These are phyloP conservation scores for Piromyces sp. DNA, from an alignment of 192 early-diverging fungal species.

Conservation along the genomic window DNA sequence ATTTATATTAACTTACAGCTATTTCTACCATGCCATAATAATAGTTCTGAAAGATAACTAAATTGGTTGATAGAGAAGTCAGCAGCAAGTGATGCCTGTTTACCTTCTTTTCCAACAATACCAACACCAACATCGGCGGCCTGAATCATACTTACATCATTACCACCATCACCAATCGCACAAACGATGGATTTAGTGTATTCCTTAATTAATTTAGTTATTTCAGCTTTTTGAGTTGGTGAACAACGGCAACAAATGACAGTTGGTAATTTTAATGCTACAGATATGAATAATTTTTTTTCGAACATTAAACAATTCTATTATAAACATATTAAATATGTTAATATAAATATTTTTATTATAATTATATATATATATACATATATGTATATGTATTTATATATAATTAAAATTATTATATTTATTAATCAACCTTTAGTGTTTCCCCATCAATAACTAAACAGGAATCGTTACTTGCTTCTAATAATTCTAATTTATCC, in stretches of 20 bases:
- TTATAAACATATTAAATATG: background rate
- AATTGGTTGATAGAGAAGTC: conserved; percentile 88
- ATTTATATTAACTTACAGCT: conserved; percentile 6
- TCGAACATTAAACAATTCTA: conserved; percentile 56
- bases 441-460: conserved; percentile 91
- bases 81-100: conserved; percentile 80
- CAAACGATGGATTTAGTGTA: conserved; percentile 39
- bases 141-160: conserved; percentile 96
- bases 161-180: conserved; percentile 91
- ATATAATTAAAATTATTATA: no score
- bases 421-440: conserved; percentile 19
- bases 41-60: conserved; percentile 57
- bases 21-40: conserved; percentile 10
- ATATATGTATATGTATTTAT: no score
- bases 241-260: conserved; percentile 90
- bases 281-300: conserved; percentile 56
- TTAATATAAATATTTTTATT: no score
- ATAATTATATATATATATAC: no score
- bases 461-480: conserved; percentile 53
- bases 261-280: conserved; percentile 57
- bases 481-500: conserved; percentile 55
- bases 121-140: conserved; percentile 89
- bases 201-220: conserved; percentile 58
- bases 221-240: conserved; percentile 90
- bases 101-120: conserved; percentile 90